Evolutionary conservation across 2,329 filamentous ascomycete genomes (phyloP).

Genomic region (Aspergillus brunneoviolaceus): DNA sequence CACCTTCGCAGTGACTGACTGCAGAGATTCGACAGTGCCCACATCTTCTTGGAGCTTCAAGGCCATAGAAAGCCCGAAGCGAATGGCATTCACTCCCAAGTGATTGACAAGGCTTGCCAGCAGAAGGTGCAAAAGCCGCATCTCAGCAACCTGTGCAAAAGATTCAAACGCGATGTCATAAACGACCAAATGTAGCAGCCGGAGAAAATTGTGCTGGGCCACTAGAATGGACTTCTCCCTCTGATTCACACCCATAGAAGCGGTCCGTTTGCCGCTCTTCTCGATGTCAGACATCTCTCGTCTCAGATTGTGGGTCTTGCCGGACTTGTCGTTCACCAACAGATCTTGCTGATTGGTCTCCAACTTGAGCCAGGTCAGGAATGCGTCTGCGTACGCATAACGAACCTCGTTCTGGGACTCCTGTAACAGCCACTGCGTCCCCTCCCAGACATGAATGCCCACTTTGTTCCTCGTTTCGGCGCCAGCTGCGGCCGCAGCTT

Average conservation of each 20-base stretch:
- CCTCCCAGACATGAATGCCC: slow-evolving; percentile 84
- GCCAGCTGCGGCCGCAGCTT: slow-evolving; percentile 58
- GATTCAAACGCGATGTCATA: slow-evolving; percentile 82
- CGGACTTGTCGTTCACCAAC: slow-evolving; percentile 59
- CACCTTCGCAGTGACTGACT: slow-evolving; percentile 65
- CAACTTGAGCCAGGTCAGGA: slow-evolving; percentile 80
- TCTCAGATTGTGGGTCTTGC: slow-evolving; percentile 47
- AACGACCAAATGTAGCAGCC: slow-evolving; percentile 79
- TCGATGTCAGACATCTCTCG: slow-evolving; percentile 44
- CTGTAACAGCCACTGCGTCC: slow-evolving; percentile 88
- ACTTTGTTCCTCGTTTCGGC: slow-evolving; percentile 72
- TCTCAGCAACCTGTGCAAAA: slow-evolving; percentile 69
- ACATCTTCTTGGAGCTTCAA: slow-evolving; percentile 85
- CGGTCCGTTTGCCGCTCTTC: slow-evolving; percentile 58
- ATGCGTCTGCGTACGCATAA: slow-evolving; percentile 78
- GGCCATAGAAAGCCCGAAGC: slow-evolving; percentile 82
- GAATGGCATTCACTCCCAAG: slow-evolving; percentile 77
- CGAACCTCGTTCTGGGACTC: slow-evolving; percentile 77
- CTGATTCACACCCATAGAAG: slow-evolving; percentile 63
- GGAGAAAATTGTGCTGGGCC: slow-evolving; percentile 68
- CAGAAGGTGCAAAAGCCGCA: slow-evolving; percentile 74
- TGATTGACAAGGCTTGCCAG: slow-evolving; percentile 71
- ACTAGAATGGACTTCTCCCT: slow-evolving; percentile 58
- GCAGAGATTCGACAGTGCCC: slow-evolving; percentile 28
- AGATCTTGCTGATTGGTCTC: slow-evolving; percentile 71